phyloP scores from a whole-genome alignment of 192 early-diverging fungal species.

The Spizellomyces sp. region DNA sequence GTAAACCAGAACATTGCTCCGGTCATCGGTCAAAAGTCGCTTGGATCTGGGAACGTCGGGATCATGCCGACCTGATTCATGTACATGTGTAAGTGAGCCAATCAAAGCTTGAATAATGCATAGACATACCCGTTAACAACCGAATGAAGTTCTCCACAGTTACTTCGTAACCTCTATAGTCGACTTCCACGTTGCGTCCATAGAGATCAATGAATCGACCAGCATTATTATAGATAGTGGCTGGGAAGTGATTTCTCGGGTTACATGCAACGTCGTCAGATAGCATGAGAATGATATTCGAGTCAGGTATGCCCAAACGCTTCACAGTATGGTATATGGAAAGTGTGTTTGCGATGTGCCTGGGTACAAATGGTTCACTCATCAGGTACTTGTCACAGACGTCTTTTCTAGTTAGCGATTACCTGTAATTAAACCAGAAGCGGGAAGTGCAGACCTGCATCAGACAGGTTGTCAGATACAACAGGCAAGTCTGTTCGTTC shows the following conservation, averaged over 20 bases:
- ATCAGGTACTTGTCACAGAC: background rate
- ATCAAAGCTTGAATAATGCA: background rate
- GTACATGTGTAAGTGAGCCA: background rate
- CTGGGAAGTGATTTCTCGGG: slow-evolving; percentile 88
- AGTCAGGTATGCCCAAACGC: slow-evolving; percentile 96
- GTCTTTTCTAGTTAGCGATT: background rate
- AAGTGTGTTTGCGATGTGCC: slow-evolving; percentile 96
- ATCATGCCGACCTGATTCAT: slow-evolving; percentile 71
- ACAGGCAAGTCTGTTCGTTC: background rate
- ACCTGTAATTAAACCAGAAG: slow-evolving; percentile 99
- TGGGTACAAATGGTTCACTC: background rate
- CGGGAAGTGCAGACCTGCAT: slow-evolving; percentile 90
- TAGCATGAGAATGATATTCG: slow-evolving; percentile 99
- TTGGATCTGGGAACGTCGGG: slow-evolving; percentile 91
- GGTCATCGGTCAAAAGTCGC: slow-evolving; percentile 91
- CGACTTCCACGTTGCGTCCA: slow-evolving; percentile 96
- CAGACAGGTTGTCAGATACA: slow-evolving; percentile 8
- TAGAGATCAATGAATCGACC: slow-evolving; percentile 83
- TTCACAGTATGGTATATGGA: slow-evolving; percentile 99
- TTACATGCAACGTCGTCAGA: slow-evolving; percentile 99
- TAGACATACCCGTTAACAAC: slow-evolving; percentile 69
- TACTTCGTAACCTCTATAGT: slow-evolving; percentile 99
- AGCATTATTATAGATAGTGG: slow-evolving; percentile 92
- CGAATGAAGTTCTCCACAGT: slow-evolving; percentile 99
- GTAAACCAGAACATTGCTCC: slow-evolving; percentile 93